These are phyloP conservation scores for Cicer cuneatum DNA, from an alignment of 306 rosid genomes.

Conservation along the genomic window DNA sequence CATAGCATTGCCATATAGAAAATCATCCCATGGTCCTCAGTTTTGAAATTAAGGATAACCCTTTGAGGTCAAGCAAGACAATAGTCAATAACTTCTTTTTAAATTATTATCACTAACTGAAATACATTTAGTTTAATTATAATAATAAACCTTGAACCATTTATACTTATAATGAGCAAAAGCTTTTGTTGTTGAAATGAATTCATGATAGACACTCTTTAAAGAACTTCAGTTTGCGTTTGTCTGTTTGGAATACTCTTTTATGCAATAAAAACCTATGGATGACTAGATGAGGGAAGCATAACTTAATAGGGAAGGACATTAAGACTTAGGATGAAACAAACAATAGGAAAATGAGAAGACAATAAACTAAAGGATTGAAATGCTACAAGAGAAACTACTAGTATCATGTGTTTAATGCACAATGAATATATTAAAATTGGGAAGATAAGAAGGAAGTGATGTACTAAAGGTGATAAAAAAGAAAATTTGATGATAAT, in stretches of 20 bases:
- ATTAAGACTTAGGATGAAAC: not conserved
- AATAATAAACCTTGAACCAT: not conserved
- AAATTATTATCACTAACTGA: not conserved
- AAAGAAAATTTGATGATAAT: not conserved
- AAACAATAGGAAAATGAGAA: not conserved
- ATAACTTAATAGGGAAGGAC: not conserved
- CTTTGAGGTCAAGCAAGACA: too few species aligned
- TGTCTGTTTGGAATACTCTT: not conserved
- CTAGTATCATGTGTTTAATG: not conserved
- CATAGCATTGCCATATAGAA: too few species aligned
- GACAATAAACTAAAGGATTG: not conserved
- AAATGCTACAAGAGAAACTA: not conserved
- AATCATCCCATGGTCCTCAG: too few species aligned
- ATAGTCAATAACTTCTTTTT: not conserved
- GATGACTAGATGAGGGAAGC: not conserved
- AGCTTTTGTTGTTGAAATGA: not conserved
- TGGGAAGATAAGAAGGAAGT: not conserved
- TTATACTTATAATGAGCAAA: not conserved
- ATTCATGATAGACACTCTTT: not conserved
- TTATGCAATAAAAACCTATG: not conserved
- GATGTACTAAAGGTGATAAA: not conserved
- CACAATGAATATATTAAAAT: not conserved
- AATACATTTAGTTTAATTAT: not conserved
- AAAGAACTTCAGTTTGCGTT: not conserved
- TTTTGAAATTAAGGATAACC: too few species aligned